Conservation (phyloP, 2,329 filamentous ascomycete species). For the Neonectria hederae region DNA sequence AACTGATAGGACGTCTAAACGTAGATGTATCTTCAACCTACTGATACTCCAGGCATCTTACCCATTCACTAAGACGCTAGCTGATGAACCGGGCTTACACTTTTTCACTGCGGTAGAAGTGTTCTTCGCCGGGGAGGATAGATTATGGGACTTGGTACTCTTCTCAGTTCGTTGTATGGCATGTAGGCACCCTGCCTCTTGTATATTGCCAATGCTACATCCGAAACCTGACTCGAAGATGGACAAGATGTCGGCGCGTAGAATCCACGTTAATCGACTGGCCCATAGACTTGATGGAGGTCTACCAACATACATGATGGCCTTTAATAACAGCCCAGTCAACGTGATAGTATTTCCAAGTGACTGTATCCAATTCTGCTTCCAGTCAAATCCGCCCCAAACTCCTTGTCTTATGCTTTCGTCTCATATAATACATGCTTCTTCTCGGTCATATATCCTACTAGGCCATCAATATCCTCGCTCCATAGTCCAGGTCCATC, state of each 20-base stretch:
- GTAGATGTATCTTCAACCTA: not conserved
- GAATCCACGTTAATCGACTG: no score
- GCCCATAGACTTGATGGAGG: not conserved
- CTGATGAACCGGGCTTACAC: no score
- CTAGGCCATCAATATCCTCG: constrained; percentile 46
- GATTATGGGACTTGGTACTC: no score
- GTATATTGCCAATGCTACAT: no score
- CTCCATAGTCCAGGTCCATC: constrained; percentile 63
- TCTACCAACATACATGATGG: not conserved
- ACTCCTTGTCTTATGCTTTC: constrained; percentile 9
- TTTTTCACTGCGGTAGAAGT: no score
- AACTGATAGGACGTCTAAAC: not conserved
- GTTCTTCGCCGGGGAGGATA: no score
- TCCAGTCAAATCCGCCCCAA: constrained; percentile 1
- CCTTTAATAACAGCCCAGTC: not conserved
- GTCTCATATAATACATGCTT: not conserved
- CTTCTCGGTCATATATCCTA: constrained; percentile 12
- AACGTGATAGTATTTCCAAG: not conserved
- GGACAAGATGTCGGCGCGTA: no score
- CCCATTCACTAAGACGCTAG: no score
- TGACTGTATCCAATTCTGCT: not conserved
- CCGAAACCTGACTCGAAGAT: no score
- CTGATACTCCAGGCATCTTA: not conserved
- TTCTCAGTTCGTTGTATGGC: no score
- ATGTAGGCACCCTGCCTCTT: no score